Evolutionary conservation across 306 rosid species (phyloP).

Genomic region (Citrullus mucosospermus): DNA sequence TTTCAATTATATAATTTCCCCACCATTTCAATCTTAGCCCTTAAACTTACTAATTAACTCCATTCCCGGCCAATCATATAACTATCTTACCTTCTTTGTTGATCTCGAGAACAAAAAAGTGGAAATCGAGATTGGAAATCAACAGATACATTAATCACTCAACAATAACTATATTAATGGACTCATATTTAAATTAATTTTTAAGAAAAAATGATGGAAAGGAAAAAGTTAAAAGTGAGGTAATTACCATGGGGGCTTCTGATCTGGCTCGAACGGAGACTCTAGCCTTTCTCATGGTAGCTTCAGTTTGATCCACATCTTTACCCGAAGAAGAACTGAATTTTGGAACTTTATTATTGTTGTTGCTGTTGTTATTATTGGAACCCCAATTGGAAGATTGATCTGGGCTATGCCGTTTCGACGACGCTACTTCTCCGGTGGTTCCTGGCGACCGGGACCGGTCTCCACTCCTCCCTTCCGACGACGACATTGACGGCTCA

Average conservation of each 20-base stretch:
- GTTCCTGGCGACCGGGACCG: constrained; percentile 25
- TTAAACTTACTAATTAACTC: too few relatives aligned
- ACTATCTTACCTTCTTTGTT: too few relatives aligned
- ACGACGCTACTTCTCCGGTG: constrained; percentile 17
- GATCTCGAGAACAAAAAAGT: too few relatives aligned
- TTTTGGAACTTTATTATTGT: constrained; percentile 27
- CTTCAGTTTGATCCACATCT: constrained; percentile 54
- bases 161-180: too few relatives aligned
- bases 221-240: not conserved
- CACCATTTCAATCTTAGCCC: too few relatives aligned
- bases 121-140: too few relatives aligned
- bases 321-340: constrained; percentile 14
- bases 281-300: constrained; percentile 65
- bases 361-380: not conserved
- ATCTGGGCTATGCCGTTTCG: constrained; percentile 23
- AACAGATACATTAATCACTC: too few relatives aligned
- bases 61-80: too few relatives aligned
- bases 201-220: too few relatives aligned
- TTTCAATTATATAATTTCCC: too few relatives aligned
- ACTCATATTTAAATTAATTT: too few relatives aligned
- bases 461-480: constrained; percentile 26
- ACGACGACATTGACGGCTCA: constrained; percentile 35
- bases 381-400: constrained; percentile 25
- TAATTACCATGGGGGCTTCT: constrained; percentile 54
- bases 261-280: constrained; percentile 79